Conservation (phyloP, 1,139 yeast species). For the Debaryomyces coudertii region DNA sequence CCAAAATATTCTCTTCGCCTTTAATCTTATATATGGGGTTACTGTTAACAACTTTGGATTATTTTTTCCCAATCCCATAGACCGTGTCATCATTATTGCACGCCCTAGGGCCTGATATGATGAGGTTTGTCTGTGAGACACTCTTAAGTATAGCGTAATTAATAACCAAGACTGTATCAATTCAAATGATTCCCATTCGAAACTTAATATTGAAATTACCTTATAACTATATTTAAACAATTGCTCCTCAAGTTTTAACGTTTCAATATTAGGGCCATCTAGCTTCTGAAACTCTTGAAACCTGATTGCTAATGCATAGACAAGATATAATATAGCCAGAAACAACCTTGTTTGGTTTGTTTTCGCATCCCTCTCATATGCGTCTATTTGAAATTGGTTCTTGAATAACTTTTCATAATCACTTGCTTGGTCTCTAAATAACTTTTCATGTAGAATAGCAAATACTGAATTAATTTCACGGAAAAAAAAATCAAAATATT, state of each 20-base stretch:
- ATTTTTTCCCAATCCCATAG: conserved; percentile 56
- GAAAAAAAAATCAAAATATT: conserved; percentile 47
- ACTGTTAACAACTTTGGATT: conserved; percentile 18
- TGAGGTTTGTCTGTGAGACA: conserved; percentile 61
- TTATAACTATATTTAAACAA: conserved; percentile 55
- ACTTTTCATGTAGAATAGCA: conserved; percentile 56
- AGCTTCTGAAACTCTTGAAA: conserved; percentile 51
- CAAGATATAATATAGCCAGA: conserved; percentile 53
- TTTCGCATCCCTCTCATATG: conserved; percentile 22
- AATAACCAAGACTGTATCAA: conserved; percentile 66
- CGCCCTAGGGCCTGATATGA: conserved; percentile 55
- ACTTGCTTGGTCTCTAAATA: conserved; percentile 54
- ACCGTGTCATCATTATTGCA: conserved; percentile 56
- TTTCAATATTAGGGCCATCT: conserved; percentile 33
- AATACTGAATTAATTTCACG: conserved; percentile 56
- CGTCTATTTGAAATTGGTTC: conserved; percentile 15
- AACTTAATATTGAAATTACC: conserved; percentile 52
- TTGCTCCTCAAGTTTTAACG: conserved; percentile 48
- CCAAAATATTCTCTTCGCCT: conserved; percentile 62
- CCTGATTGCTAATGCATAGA: conserved; percentile 56
- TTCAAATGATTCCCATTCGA: conserved; percentile 72
- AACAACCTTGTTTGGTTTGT: conserved; percentile 48
- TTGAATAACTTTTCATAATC: conserved; percentile 32
- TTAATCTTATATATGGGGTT: conserved; percentile 51
- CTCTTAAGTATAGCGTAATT: conserved; percentile 55